A percentile compares a stretch with the other conserved stretches of the same genome.
Evolutionary conservation across 140 eudicot species (phyloP).

Genomic region (Senecio squalidus): DNA sequence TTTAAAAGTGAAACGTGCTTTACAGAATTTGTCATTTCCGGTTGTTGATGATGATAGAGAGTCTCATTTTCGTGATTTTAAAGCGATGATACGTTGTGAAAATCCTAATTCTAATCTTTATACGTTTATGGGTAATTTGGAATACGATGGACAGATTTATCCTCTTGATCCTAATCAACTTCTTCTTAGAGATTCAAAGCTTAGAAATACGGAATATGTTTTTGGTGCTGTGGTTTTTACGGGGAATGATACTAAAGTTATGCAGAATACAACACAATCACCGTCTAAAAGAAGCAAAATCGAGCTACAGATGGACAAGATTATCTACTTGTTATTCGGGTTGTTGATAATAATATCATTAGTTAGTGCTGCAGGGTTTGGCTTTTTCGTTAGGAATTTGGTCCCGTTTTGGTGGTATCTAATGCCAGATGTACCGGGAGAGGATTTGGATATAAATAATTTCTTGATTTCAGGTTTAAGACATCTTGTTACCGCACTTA

Average conservation of each 20-base stretch:
- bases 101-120: slow-evolving; percentile 62
- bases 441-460: slow-evolving; percentile 30
- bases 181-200: slow-evolving; percentile 63
- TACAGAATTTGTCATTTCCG: slow-evolving; percentile 32
- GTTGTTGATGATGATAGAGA: slow-evolving; percentile 23
- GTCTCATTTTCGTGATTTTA: slow-evolving; percentile 32
- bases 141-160: slow-evolving; percentile 15
- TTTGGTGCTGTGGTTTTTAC: slow-evolving; percentile 60
- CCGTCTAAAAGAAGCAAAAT: slow-evolving; percentile 55
- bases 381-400: slow-evolving; percentile 8
- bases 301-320: slow-evolving; percentile 54
- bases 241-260: slow-evolving; percentile 58
- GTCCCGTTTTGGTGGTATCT: slow-evolving; percentile 47
- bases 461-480: slow-evolving; percentile 17
- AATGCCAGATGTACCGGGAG: slow-evolving; percentile 20
- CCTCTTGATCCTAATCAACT: slow-evolving; percentile 45
- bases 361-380: slow-evolving; percentile 42
- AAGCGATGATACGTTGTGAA: slow-evolving; percentile 39
- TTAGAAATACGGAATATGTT: slow-evolving; percentile 45
- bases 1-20: slow-evolving; percentile 45
- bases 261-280: slow-evolving; percentile 49
- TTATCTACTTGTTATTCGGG: slow-evolving; percentile 46
- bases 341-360: slow-evolving; percentile 36
- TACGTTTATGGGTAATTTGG: slow-evolving; percentile 55
- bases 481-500: slow-evolving; percentile 48